phyloP scores from a whole-genome alignment of 192 early-diverging fungal genomes.

The Obelidium mucronatum region DNA sequence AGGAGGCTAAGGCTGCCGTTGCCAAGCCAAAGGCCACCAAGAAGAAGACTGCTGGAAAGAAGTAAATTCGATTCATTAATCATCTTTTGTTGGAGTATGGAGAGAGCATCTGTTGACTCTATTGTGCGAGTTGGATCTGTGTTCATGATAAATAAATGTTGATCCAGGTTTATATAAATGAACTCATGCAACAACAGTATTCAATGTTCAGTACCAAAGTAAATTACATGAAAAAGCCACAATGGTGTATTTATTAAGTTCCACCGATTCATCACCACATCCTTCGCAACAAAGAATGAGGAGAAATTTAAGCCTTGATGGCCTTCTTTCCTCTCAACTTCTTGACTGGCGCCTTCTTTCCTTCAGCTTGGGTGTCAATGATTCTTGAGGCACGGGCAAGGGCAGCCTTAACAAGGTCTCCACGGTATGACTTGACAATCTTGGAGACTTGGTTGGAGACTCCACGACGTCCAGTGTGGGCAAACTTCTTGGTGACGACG shows the following conservation, averaged over 20 bases:
- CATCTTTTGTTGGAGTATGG: not conserved
- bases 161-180: no score
- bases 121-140: not conserved
- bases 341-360: slow-evolving; percentile 58
- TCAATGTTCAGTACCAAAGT: no score
- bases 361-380: slow-evolving; percentile 65
- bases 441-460: slow-evolving; percentile 71
- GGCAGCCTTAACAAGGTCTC: slow-evolving; percentile 72
- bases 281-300: no score
- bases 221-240: no score
- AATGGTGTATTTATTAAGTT: no score
- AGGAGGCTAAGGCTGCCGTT: slow-evolving; percentile 51
- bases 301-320: slow-evolving; percentile 57
- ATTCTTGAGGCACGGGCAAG: slow-evolving; percentile 75
- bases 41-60: slow-evolving; percentile 35
- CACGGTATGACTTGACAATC: slow-evolving; percentile 69
- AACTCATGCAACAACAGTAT: no score
- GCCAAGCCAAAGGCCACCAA: slow-evolving; percentile 37
- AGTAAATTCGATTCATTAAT: slow-evolving; percentile 24
- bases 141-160: not conserved
- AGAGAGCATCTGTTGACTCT: not conserved
- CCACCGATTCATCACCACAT: no score
- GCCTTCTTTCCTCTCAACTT: slow-evolving; percentile 63
- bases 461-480: slow-evolving; percentile 60
- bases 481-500: slow-evolving; percentile 59